Evolutionary conservation across 2,329 filamentous ascomycete species (phyloP).

Genomic region (Diaporthe humulicola): DNA sequence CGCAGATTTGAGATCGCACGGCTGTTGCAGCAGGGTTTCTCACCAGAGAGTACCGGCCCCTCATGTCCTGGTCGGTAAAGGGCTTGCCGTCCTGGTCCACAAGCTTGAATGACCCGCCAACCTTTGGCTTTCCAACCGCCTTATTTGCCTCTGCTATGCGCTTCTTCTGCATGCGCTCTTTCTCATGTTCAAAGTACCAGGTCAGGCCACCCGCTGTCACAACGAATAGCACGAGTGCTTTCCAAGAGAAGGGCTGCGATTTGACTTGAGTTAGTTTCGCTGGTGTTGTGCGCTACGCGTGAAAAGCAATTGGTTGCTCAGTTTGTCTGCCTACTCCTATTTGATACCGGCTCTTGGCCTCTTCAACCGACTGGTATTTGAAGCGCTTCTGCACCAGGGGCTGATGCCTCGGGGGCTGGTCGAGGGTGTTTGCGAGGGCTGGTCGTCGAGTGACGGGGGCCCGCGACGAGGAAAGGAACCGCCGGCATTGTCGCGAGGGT

Average conservation of each 20-base stretch:
- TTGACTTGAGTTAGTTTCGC: conserved; percentile 36
- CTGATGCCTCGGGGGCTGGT: conserved; percentile 42
- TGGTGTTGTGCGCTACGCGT: neutral
- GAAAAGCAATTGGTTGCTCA: neutral
- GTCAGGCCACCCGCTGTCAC: conserved; percentile 81
- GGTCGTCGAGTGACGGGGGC: conserved; percentile 42
- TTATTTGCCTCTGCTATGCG: conserved; percentile 92
- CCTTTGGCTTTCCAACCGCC: conserved; percentile 91
- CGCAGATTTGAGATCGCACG: no score
- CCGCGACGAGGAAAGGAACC: conserved; percentile 56
- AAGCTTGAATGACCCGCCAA: conserved; percentile 88
- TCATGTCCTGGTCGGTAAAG: conserved; percentile 85
- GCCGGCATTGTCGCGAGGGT: conserved; percentile 54
- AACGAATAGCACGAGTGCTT: conserved; percentile 88
- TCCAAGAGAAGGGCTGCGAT: conserved; percentile 89
- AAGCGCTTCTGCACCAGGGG: conserved; percentile 53
- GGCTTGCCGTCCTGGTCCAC: conserved; percentile 83
- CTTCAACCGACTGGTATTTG: conserved; percentile 67
- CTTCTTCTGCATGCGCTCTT: conserved; percentile 89
- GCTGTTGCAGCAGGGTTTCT: neutral
- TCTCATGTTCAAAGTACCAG: conserved; percentile 94
- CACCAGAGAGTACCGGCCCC: conserved; percentile 88
- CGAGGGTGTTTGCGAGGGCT: conserved; percentile 39
- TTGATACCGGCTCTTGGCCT: conserved; percentile 70
- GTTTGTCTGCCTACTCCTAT: conserved; percentile 61